A percentile compares a stretch with the other conserved stretches of the same genome.
Evolutionary conservation across 495 filamentous ascomycete genomes (phyloP).

Genomic region (Penicillium psychrofluorescens): DNA sequence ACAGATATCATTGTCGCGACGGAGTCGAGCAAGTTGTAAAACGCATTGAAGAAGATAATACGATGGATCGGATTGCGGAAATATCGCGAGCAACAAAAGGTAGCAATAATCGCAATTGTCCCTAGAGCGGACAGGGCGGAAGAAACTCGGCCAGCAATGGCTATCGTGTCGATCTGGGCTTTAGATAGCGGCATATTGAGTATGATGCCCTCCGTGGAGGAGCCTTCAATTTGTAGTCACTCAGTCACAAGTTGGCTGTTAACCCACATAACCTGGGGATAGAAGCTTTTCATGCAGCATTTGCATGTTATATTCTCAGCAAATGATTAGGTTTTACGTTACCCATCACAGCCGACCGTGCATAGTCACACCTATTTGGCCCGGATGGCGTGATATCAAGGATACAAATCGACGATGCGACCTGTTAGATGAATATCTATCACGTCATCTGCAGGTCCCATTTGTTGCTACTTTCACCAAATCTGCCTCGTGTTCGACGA

Average conservation of each 20-base stretch:
- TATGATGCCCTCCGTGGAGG: conserved; percentile 7
- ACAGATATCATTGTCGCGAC: conserved; percentile 39
- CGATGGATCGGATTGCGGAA: conserved; percentile 43
- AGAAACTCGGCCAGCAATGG: conserved; percentile 28
- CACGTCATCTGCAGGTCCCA: conserved; percentile 1
- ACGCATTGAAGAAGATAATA: conserved; percentile 40
- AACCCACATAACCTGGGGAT: background rate
- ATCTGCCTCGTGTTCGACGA: too few species aligned
- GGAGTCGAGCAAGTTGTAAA: conserved; percentile 40
- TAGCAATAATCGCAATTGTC: conserved; percentile 30
- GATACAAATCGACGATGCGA: background rate
- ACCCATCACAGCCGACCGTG: background rate
- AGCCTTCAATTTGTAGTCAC: background rate
- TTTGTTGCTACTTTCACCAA: background rate
- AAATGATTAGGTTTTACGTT: background rate
- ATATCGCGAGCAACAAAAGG: conserved; percentile 28
- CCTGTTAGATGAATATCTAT: background rate
- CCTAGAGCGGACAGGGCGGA: conserved; percentile 32
- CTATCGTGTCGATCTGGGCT: conserved; percentile 19
- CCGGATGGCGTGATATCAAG: conserved; percentile 11
- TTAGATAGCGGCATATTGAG: conserved; percentile 23
- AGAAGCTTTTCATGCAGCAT: background rate
- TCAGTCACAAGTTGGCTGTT: background rate
- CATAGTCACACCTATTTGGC: conserved; percentile 6
- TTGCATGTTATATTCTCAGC: background rate